Evolutionary conservation across 306 rosid species (phyloP), one percentile per base, ranked within the genome.

Genomic region (Abrus precatorius): DNA sequence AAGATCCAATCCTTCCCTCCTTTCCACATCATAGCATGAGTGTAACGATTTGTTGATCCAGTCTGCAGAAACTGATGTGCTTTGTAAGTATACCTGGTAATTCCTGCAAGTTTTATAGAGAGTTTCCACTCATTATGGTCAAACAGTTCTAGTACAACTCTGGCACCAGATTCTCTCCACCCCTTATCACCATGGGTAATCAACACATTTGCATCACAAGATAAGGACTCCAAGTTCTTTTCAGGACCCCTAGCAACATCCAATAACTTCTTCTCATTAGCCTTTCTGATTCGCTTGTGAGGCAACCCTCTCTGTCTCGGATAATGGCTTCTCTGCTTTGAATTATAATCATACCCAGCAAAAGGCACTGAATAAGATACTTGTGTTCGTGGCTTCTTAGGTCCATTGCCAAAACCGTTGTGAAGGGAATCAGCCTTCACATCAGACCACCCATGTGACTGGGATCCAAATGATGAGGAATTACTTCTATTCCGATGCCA

Each of bases 1-100:
- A 92, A 82, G 77, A 49, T 83, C 97, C 97, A 92, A 72, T 92
- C 93, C 85, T 89, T 92, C 68, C 91, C 97, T 77, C 95, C 97
- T 82, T 90, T 92, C 97, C 97, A 92, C 93, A 92, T 89, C 97
- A 92, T 92, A 57, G 92, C 97, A 92, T 92, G 97, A 3, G 97
- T 90, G 55, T 84, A 92, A 50, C 97, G 97, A 84, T 92, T 92
- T 75, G 93, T 89, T 68, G 95, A 87, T 71, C 97, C 97, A 67
- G 97, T 88, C 92, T 90, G 97, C 88, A 92, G 80, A 90, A 92
- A 88, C 48, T 92, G 97, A 88, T 89, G 95, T 30, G 97, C 95
- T 82, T 92, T 92, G 89, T 90, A 86, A 6, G 92, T 85, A 86
- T 85, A 89, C 85, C 85, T 89, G 4, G 90, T 87, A 67, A 74